These are phyloP conservation scores for Jasminum sambac DNA, from an alignment of 257 asterid species.

Conservation along the genomic window DNA sequence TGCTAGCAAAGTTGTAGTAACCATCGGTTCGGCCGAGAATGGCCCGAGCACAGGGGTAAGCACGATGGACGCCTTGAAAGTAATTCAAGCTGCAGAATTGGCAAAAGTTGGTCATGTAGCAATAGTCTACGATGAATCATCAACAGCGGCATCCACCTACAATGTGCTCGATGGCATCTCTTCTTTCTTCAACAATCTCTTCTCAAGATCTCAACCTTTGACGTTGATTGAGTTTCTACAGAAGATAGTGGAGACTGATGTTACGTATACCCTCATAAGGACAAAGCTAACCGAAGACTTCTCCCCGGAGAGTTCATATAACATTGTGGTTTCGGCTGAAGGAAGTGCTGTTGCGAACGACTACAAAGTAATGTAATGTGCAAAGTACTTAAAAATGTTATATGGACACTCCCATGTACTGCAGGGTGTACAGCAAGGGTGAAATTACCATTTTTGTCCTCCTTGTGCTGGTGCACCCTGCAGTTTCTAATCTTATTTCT, in stretches of 20 bases:
- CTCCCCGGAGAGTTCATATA: conserved; percentile 76
- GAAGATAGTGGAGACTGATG: conserved; percentile 62
- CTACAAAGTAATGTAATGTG: conserved; percentile 99
- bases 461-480: neutral
- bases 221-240: conserved; percentile 66
- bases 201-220: conserved; percentile 63
- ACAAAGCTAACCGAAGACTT: conserved; percentile 72
- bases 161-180: conserved; percentile 82
- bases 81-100: conserved; percentile 72
- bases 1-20: conserved; percentile 91
- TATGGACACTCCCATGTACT: too few relatives aligned
- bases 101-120: conserved; percentile 93
- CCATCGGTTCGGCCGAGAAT: conserved; percentile 72
- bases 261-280: conserved; percentile 81
- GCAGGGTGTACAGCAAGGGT: too few relatives aligned
- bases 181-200: conserved; percentile 78
- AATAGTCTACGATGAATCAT: conserved; percentile 62
- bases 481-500: conserved; percentile 2
- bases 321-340: conserved; percentile 68
- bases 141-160: conserved; percentile 42
- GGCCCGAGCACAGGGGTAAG: conserved; percentile 66
- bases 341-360: conserved; percentile 61
- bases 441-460: too few relatives aligned
- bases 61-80: conserved; percentile 70
- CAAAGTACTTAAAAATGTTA: conserved; percentile 32